Base-by-base conservation (phyloP, 208 protist species). In the Naegleria fowleri region DNA sequence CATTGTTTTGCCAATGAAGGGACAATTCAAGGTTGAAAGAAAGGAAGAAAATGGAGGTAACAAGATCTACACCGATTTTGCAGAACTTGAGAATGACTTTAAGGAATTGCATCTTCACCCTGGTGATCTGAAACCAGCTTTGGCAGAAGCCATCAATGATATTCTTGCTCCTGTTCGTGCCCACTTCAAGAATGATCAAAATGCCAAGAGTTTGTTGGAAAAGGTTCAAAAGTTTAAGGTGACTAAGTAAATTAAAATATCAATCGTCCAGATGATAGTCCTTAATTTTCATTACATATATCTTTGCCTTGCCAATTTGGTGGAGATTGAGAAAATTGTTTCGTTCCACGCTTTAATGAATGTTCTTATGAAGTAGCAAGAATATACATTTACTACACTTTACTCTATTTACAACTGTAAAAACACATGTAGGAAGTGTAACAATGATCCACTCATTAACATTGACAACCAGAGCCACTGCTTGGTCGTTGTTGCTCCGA, bases 131-230 rank as follows among this genome's bases (percentile, higher is more conserved):
- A 98, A 98, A 94, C 91, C 92, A 89, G 93, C 91, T 29, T 94
- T 99, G 39, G 94, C 96, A 58, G 76, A 83, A 5, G 94, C 94
- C 39, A 93, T 99, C 84, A 99, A 99, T 93, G 39, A 9, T 11
- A 93, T 98, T 13, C 93, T 99, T 7, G 95, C 98, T 40, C 98
- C 98, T 41, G 98, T 99, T 16, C 94, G 98, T 36, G 91, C 96
- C 39, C 97, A 99, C 94, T 99, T 99, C 83, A 90, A 91, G 0
- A 93, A 94, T 52, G 94, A 98, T 93, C 86, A 93, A 3, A 92
- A 96, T 75, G 98, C 98, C 29, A 94, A 94, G 59, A 91, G 92
- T 16, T 93, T 99, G 40, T 93, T 99, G 25, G 95, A 96, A 88
- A 91, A 94, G 84, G 97, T 99, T n/a, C 96, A 96, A 91, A 94